These are phyloP conservation scores for Paramecium sexaurelia DNA, from an alignment of 73 alveolate species.

Conservation along the genomic window DNA sequence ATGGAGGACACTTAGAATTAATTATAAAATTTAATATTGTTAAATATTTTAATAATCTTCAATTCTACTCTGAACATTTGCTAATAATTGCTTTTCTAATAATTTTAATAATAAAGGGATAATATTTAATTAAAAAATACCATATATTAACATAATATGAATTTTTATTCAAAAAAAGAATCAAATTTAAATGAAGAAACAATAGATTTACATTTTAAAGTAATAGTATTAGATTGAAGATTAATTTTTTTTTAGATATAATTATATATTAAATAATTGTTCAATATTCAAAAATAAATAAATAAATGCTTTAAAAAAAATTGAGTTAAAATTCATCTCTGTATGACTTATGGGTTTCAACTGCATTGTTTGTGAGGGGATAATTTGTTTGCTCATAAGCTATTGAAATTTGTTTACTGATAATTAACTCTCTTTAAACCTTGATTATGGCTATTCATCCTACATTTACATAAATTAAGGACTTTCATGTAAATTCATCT, in stretches of 20 bases:
- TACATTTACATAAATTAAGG: background rate
- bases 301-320: background rate
- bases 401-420: background rate
- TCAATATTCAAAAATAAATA: background rate
- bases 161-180: background rate
- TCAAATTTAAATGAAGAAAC: background rate
- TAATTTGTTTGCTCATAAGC: background rate
- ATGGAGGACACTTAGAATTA: background rate
- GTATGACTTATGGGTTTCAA: background rate
- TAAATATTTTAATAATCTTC: background rate
- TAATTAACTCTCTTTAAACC: background rate
- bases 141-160: background rate
- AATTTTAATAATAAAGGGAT: background rate
- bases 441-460: constrained; percentile 16
- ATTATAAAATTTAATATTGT: background rate
- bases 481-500: background rate
- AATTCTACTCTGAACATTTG: background rate
- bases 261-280: background rate
- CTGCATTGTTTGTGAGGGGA: constrained; percentile 20
- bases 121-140: background rate
- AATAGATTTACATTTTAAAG: background rate
- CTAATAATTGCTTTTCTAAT: background rate
- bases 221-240: background rate
- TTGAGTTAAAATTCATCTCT: background rate
- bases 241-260: background rate